Conservation (phyloP, 139 green algal species). For the Picochlorum sp. region DNA sequence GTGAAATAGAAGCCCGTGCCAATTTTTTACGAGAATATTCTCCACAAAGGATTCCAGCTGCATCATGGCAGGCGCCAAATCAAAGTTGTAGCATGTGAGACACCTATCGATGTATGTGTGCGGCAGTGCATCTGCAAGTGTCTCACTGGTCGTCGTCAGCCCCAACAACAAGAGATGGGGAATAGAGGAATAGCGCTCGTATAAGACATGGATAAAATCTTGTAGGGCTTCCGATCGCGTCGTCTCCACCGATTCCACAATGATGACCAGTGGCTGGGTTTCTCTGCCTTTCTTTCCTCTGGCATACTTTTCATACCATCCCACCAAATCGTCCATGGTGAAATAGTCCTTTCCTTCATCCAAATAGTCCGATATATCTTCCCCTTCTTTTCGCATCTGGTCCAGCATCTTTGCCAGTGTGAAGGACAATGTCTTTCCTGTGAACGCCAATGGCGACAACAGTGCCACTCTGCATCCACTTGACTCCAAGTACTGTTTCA, state of each 20-base stretch:
- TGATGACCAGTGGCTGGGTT: constrained; percentile 33
- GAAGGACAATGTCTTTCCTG: neutral
- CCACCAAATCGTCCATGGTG: neutral
- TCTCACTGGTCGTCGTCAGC: constrained; percentile 27
- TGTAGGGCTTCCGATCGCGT: constrained; percentile 21
- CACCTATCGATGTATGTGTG: constrained; percentile 12
- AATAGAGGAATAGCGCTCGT: constrained; percentile 27
- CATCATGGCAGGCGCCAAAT: constrained; percentile 18
- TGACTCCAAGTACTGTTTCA: constrained; percentile 17
- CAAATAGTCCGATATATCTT: neutral
- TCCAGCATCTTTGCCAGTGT: constrained; percentile 24
- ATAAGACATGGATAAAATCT: constrained; percentile 30
- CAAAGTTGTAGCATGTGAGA: constrained; percentile 15
- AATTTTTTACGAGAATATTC: constrained; percentile 29
- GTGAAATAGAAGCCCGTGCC: constrained; percentile 33
- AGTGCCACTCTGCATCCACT: constrained; percentile 32
- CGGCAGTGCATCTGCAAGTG: constrained; percentile 27
- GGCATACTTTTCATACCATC: constrained; percentile 1
- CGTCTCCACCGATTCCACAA: constrained; percentile 38
- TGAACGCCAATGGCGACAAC: constrained; percentile 25
- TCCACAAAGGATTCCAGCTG: constrained; percentile 28
- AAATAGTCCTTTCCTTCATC: neutral
- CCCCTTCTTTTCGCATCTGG: constrained; percentile 30
- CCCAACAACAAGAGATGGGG: constrained; percentile 39
- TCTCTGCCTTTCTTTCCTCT: neutral